Percentiles rank a stretch among this genome's conserved stretches.
Conservation (phyloP, 345 rosid genomes). For the Capsella bursapastoris region DNA sequence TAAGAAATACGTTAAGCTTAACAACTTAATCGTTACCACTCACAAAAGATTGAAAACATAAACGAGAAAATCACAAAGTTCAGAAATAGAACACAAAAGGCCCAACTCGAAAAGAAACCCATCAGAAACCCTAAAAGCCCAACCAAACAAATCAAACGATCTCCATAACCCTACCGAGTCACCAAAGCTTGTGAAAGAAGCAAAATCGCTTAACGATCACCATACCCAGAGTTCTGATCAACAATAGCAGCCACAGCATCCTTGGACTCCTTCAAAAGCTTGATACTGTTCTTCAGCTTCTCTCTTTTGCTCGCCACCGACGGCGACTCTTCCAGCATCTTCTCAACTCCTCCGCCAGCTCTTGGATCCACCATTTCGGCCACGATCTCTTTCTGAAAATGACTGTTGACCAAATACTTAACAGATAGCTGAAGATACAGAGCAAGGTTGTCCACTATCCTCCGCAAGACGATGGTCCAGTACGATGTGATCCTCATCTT, state of each 20-base stretch:
- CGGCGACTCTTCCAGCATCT: conserved; percentile 40
- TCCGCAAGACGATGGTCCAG: conserved; percentile 40
- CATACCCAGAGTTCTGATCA: conserved; percentile 20
- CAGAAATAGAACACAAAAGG: neutral
- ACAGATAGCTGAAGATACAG: conserved; percentile 37
- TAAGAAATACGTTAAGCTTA: neutral
- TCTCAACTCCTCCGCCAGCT: conserved; percentile 27
- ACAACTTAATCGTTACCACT: neutral
- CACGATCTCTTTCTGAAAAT: conserved; percentile 39
- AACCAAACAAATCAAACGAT: too few relatives aligned
- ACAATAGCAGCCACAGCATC: conserved; percentile 36
- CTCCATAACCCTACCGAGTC: neutral
- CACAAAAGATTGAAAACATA: neutral
- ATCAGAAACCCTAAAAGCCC: neutral
- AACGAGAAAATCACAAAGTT: neutral
- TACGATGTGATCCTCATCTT: conserved; percentile 43
- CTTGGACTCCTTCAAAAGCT: conserved; percentile 47
- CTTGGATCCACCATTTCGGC: conserved; percentile 23
- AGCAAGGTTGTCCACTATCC: conserved; percentile 46
- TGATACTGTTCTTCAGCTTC: conserved; percentile 42
- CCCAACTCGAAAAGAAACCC: neutral
- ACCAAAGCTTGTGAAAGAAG: neutral
- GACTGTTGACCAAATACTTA: conserved; percentile 31
- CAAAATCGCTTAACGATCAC: conserved; percentile 4
- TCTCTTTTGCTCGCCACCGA: conserved; percentile 43